Base-by-base conservation (phyloP, 805 yeast genomes). In the Spathaspora arborariae region DNA sequence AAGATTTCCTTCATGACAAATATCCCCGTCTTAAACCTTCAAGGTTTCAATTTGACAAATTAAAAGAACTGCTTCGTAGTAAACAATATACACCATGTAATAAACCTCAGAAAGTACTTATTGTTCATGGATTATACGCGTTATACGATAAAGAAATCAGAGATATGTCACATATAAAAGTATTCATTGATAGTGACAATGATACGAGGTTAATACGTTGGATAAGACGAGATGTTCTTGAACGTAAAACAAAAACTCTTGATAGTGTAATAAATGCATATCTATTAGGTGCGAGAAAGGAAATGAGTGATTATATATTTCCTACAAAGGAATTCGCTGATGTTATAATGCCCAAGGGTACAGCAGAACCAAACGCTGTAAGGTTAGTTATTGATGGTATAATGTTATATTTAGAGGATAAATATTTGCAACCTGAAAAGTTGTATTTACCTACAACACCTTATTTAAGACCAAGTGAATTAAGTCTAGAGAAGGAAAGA, bases 161-260 rank as follows among this genome's bases (percentile, higher is more conserved):
- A 30, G 68, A 68, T 9, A 50, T 76, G 57, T 82, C 91, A 0
- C 72, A 80, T 1, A 70, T 90, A 52, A 84, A 81, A 57, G 80
- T 91, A 2, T 91, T 84, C 55, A 74, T 91, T 13, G 94, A 88
- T 53, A 78, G 89, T 51, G 97, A 91, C 63, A 81, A 92, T 1
- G 98, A 91, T 62, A 81, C 85, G 4, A 68, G 97, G 45, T 68
- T 91, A 36, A 82, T 88, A n/a, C 77, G 96, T 52, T 81, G 94
- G 85, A 84, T 88, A 41, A 68, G 72, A 45, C 56, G 75, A 39
- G 76, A 72, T 48, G 74, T 70, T 4, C 44, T 63, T 13, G 43
- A 52, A 1, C 42, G 47, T 3, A 45, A 52, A 1, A 46, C 45
- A 1, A 51, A 47, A 7, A 43, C 51, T n/a, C 54, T 72, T 37